Evolutionary conservation across 2,329 filamentous ascomycete species (phyloP), one percentile per base, ranked within the genome.

Genomic region (Colletotrichum filicis): DNA sequence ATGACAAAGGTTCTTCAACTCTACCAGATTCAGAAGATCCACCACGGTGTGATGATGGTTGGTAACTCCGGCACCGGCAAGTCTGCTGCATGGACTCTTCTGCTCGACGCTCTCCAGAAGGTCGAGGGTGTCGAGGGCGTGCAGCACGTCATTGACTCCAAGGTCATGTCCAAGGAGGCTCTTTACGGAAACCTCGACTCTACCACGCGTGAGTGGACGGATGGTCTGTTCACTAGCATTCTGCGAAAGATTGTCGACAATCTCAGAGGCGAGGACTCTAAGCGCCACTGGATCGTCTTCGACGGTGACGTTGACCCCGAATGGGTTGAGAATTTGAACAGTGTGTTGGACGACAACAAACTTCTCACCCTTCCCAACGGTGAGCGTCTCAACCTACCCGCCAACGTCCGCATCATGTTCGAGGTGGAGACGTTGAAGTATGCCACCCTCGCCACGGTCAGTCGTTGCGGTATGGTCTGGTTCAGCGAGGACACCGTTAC

Each of bases 41-140:
- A 99, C 79, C 97, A 99, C 78, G 97, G 97, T 92, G 97, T 99
- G 32, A 99, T 99, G 97, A 98, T 99, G 97, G 97, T 99, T 11
- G 97, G 97, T 75, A 95, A 94, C 79, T 98, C 97, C 35, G 97
- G 97, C n/a, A 93, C 96, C 58, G 97, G 97, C 80, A 99, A 99
- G 85, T 98, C 97, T 53, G 92, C 94, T 1, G 94, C 97, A 5
- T 99, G 97, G 97, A 95, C 94, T 79, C 91, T 97, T 55, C 88
- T 99, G 64, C 89, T 99, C 24, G 94, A 97, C 79, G 97, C 97
- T 19, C 85, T 99, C 71, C 96, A 98, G 79, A 92, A 93, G 78
- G 94, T 97, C 16, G 97, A 99, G 81, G 92, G 93, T 28, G 89
- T 97, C 7, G 97, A 99, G 82, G 97, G 97, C 37, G 94, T 99